These are phyloP conservation scores for Xylaria sp. DNA, from an alignment of 2,329 filamentous ascomycete species.

Conservation along the genomic window DNA sequence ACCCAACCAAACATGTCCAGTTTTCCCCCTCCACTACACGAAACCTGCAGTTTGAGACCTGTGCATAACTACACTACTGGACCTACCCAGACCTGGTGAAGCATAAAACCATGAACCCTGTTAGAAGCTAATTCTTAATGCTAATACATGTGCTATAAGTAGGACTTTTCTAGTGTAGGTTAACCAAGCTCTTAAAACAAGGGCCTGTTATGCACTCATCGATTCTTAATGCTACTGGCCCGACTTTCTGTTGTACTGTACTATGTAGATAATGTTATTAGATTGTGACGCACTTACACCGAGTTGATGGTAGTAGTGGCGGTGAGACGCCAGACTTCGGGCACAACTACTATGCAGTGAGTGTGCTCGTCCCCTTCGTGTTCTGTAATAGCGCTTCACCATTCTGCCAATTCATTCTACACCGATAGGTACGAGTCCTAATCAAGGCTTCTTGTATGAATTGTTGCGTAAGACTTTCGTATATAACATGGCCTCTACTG, in stretches of 20 bases:
- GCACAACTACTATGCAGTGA: too few species aligned
- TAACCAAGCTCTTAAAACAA: not conserved
- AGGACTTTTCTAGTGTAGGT: conserved; percentile 6
- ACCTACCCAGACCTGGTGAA: not conserved
- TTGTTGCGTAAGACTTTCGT: not conserved
- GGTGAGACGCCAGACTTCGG: not conserved
- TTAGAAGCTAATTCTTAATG: not conserved
- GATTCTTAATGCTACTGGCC: not conserved
- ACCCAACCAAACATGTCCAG: not conserved
- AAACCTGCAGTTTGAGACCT: not conserved
- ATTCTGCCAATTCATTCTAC: too few species aligned
- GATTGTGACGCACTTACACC: not conserved
- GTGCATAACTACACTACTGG: not conserved
- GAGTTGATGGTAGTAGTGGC: not conserved
- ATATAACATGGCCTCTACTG: conserved; percentile 1
- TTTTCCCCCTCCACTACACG: conserved; percentile 7
- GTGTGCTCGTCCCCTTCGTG: not conserved
- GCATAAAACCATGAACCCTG: not conserved
- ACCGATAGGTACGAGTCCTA: not conserved
- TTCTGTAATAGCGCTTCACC: not conserved
- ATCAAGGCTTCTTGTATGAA: not conserved
- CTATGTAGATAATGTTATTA: not conserved
- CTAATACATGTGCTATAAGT: conserved; percentile 6
- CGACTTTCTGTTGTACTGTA: not conserved
- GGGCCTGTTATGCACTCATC: not conserved